Evolutionary conservation across 495 filamentous ascomycete species (phyloP), one percentile per base, ranked within the genome.

Genomic region (Neurospora sp.): DNA sequence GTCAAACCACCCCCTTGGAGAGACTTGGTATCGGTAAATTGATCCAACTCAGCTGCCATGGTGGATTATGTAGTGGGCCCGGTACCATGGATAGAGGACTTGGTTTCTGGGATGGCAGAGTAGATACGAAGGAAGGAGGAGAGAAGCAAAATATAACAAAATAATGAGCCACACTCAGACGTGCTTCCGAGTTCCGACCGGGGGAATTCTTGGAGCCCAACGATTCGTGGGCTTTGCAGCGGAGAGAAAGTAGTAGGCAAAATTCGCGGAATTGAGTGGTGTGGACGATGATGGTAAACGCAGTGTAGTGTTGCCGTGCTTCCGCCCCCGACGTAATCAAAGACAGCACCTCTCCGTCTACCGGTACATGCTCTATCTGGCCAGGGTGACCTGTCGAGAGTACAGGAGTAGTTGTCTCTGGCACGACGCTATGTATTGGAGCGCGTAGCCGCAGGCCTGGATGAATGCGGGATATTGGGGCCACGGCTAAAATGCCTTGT

Each of bases 381-480:
- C 37, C 35, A 41, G 71, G 35, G 59, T 73, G 68, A 71, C 74
- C 70, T 74, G 70, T 73, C 68, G 70, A 68, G 71, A 70, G 71
- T 72, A 71, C 73, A 73, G 70, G 70, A 70, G 41, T 41, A 73
- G 61, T 69, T 76, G 75, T 74, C 76, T 76, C 73, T 74, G 53
- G 53, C 27, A 65, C 27, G 53, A 65, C 53, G 53, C 53, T 31
- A 65, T 65, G 53, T 65, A 65, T 72, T 77, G 76, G 79, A 74
- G 74, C 78, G 78, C 74, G 79, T 78, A 79, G 74, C 78, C 78
- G 79, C 79, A 77, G 77, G 73, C 70, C 73, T 80, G 78, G 78
- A 77, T 80, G 78, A 80, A 81, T 78, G 79, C 75, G 73, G 73
- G 70, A 74, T 77, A 78, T 80, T 78, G 75, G 75, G 72, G 78